Conservation (phyloP, 768 basidiomycete species). For the Mycena latifolia region DNA sequence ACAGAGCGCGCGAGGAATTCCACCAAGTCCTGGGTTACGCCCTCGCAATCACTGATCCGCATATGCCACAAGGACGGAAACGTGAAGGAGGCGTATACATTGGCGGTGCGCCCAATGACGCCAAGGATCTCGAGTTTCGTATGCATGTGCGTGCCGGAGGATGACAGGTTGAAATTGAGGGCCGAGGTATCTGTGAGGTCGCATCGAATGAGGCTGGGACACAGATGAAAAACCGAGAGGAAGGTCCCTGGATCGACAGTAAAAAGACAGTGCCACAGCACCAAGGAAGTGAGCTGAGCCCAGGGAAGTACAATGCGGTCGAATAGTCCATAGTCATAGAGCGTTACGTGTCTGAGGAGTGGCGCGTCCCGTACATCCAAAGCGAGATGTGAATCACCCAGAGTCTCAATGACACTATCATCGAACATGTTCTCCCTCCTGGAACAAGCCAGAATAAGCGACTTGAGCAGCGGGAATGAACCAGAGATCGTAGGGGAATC, state of each 20-base stretch:
- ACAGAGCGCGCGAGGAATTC: not conserved
- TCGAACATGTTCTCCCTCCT: no score
- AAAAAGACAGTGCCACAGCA: not conserved
- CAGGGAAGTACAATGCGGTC: conserved; percentile 1
- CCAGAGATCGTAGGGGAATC: not conserved
- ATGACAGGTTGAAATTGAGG: not conserved
- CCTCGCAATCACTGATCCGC: not conserved
- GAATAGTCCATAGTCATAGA: not conserved
- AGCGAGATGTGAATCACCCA: not conserved
- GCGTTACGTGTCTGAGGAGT: not conserved
- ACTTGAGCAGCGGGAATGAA: not conserved
- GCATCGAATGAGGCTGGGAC: not conserved
- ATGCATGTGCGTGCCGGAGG: not conserved
- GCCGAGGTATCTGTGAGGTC: not conserved
- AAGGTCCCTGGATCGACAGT: not conserved
- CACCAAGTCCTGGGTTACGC: not conserved
- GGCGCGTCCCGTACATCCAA: not conserved
- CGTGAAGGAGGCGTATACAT: not conserved
- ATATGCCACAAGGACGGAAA: not conserved
- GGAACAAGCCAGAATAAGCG: not conserved
- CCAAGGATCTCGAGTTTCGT: not conserved
- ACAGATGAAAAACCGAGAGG: not conserved
- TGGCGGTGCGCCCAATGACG: not conserved
- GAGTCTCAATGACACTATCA: not conserved
- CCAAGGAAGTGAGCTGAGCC: not conserved